Evolutionary conservation across 2,329 filamentous ascomycete genomes (phyloP).

Genomic region (Annulohypoxylon truncatum): DNA sequence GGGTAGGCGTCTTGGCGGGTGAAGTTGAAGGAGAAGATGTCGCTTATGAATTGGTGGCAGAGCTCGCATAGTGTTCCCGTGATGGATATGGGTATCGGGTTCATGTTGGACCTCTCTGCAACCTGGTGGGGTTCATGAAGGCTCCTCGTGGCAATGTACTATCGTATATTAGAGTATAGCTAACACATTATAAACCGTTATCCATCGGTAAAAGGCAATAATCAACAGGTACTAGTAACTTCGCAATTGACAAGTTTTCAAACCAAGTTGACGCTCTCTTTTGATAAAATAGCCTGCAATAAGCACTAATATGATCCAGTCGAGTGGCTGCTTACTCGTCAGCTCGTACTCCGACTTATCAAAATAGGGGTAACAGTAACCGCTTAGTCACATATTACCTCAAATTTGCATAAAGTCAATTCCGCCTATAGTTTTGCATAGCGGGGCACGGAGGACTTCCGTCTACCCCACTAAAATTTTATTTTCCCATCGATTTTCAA

Average conservation of each 20-base stretch:
- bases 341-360: neutral
- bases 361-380: neutral
- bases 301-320: too few species aligned
- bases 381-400: neutral
- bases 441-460: constrained; percentile 18
- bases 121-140: neutral
- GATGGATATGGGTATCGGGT: neutral
- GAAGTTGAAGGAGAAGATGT: constrained; percentile 27
- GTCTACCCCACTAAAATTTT: constrained; percentile 22
- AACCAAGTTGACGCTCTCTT: too few species aligned
- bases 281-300: too few species aligned
- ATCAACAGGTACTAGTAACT: neutral
- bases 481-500: constrained; percentile 7
- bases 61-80: constrained; percentile 24
- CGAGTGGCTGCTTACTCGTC: neutral
- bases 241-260: too few species aligned
- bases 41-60: constrained; percentile 27
- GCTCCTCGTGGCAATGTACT: too few species aligned
- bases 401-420: neutral
- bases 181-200: too few species aligned
- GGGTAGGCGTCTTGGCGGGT: constrained; percentile 13
- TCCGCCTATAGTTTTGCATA: neutral
- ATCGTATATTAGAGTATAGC: too few species aligned
- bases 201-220: neutral
- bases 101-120: constrained; percentile 12